Evolutionary conservation across 768 basidiomycete species (phyloP), one percentile per base, ranked within the genome.

Genomic region (Piloderma croceum): DNA sequence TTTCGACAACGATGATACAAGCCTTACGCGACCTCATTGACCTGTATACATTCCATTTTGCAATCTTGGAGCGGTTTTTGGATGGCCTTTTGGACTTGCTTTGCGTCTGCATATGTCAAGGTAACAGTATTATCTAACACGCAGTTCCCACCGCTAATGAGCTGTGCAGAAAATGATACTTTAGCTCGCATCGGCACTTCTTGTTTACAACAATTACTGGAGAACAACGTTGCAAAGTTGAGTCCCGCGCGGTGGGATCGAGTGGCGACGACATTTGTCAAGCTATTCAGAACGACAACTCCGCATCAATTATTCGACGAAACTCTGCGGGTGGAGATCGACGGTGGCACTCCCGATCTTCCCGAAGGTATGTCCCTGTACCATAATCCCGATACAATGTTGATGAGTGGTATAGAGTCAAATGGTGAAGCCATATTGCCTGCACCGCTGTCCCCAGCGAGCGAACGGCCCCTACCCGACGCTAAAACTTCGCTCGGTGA

Each of bases 1-100:
- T 99, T 34, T 97, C 92, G 19, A 96, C 96, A 11, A 99, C 96
- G 3, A 92, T 99, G 88, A 96, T 98, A 36, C 92, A 97, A 57
- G 96, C 96, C 1, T 74, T 99, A 34, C 81, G 96, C 33, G 88
- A 97, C 61, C 73, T 98, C 46, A 88, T 99, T 43, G 90, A 94
- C 56, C 76, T 99, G 17, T 99, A 93, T 59, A 93, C 96, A 2
- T 89, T 81, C 65, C 92, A 91, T 68, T 98, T 97, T 57, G 83
- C 89, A 38, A 90, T 81, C 12, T 61, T 99, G 52, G 89, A 92
- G 50, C 77, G 87, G 25, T 88, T 87, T 61, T 68, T 98, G 27
- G 96, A 98, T 54, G 90, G 91, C n/a, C 67, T 99, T 11, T 60
- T 99, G 48, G 94, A 98, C 53, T 67, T 99, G 22, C 65, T 99